Percentiles rank a stretch among this genome's conserved stretches.
Evolutionary conservation across 1,284 basidiomycete species (phyloP).

Genomic region (Fistulinella cinereoalba): DNA sequence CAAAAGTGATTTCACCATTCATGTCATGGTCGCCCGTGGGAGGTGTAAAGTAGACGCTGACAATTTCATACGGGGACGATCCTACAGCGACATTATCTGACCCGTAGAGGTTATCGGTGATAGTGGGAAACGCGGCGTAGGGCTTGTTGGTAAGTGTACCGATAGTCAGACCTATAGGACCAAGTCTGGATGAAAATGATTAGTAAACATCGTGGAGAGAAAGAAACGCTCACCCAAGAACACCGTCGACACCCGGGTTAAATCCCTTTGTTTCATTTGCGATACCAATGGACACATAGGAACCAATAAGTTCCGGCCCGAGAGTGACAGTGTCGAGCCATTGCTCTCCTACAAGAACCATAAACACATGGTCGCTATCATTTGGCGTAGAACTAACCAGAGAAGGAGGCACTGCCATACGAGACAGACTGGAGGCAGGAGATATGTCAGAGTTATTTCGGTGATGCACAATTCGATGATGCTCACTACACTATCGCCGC

Average conservation of each 20-base stretch:
- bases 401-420: too few relatives aligned
- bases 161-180: slow-evolving; percentile 31
- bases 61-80: slow-evolving; percentile 20
- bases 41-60: slow-evolving; percentile 43
- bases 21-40: slow-evolving; percentile 24
- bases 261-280: slow-evolving; percentile 18
- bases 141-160: slow-evolving; percentile 19
- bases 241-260: not conserved
- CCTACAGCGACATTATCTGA: slow-evolving; percentile 35
- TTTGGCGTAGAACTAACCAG: too few relatives aligned
- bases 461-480: too few relatives aligned
- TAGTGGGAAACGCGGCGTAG: slow-evolving; percentile 26
- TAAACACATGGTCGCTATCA: too few relatives aligned
- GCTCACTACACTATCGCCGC: slow-evolving; percentile 44
- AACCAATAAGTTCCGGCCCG: slow-evolving; percentile 24
- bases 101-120: slow-evolving; percentile 38
- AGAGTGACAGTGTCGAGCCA: slow-evolving; percentile 29
- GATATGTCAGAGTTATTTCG: too few relatives aligned
- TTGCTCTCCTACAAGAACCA: slow-evolving; percentile 19
- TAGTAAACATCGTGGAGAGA: slow-evolving; percentile 20
- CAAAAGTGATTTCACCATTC: slow-evolving; percentile 48
- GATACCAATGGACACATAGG: slow-evolving; percentile 32
- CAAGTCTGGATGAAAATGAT: slow-evolving; percentile 38
- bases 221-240: slow-evolving; percentile 18
- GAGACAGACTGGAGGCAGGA: too few relatives aligned